Evolutionary conservation across 164 flowering plant species (phyloP).

Genomic region (Vitis rotundifolia): DNA sequence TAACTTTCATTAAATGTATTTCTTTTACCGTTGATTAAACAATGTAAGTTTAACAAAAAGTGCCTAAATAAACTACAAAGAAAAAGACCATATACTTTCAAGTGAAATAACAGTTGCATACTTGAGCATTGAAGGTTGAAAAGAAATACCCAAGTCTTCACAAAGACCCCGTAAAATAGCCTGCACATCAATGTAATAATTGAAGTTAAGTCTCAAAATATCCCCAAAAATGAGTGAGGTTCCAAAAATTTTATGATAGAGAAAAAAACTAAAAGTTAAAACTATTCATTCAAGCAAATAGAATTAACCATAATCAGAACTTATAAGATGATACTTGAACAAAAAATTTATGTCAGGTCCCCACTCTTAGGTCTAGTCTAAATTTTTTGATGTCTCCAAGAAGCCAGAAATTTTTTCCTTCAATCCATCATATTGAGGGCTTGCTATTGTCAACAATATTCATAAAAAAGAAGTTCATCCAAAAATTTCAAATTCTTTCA

Average conservation of each 20-base stretch:
- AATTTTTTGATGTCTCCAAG: background rate
- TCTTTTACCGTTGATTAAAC: background rate
- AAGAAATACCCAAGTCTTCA: slow-evolving; percentile 78
- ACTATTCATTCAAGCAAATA: no score
- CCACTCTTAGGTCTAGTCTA: background rate
- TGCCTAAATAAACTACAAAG: background rate
- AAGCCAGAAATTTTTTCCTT: background rate
- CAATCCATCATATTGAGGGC: no score
- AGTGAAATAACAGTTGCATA: slow-evolving; percentile 24
- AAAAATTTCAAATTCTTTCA: background rate
- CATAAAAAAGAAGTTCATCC: background rate
- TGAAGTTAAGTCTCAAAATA: background rate
- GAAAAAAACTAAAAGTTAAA: no score
- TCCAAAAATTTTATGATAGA: background rate
- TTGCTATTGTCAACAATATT: no score
- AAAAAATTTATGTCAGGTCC: background rate
- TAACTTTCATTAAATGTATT: background rate
- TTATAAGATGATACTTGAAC: background rate
- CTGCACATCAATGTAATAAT: slow-evolving; percentile 35
- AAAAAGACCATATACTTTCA: background rate
- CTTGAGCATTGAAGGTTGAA: slow-evolving; percentile 83
- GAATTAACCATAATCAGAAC: background rate
- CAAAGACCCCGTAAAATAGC: slow-evolving; percentile 76
- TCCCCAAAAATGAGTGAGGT: background rate
- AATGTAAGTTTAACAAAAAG: background rate